A percentile compares a stretch with the other conserved stretches of the same genome.
These are phyloP conservation scores for Ascoidea rubescens DNA, from an alignment of 805 yeast genomes.

Conservation along the genomic window DNA sequence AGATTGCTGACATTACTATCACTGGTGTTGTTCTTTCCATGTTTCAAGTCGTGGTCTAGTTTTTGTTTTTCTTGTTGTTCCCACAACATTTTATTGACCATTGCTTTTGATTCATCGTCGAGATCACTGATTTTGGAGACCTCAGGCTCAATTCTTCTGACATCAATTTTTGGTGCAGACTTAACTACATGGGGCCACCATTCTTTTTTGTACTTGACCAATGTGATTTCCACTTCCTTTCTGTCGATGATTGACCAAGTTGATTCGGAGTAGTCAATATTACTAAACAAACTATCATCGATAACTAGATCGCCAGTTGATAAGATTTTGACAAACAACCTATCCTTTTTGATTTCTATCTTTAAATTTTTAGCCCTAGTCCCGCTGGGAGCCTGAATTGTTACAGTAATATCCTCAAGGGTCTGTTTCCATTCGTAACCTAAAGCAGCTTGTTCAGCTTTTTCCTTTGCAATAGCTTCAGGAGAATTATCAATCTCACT, in stretches of 20 bases:
- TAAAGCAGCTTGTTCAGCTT: constrained; percentile 9
- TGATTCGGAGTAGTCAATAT: constrained; percentile 18
- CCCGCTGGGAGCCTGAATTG: constrained; percentile 17
- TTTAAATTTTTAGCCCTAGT: constrained; percentile 21
- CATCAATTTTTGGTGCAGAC: constrained; percentile 27
- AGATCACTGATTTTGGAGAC: constrained; percentile 23
- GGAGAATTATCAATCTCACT: constrained; percentile 3
- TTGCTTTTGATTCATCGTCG: constrained; percentile 26
- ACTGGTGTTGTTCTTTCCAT: constrained; percentile 3
- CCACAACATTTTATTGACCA: constrained; percentile 34
- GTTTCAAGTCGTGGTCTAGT: constrained; percentile 23
- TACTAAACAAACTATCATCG: constrained; percentile 22
- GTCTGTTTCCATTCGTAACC: constrained; percentile 27
- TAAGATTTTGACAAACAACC: constrained; percentile 12
- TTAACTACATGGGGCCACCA: constrained; percentile 35
- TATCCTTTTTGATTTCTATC: constrained; percentile 14
- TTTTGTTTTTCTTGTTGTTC: constrained; percentile 27
- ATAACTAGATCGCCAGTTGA: constrained; percentile 8
- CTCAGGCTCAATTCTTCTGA: constrained; percentile 26
- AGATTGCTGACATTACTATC: no score
- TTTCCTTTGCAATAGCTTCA: constrained; percentile 5
- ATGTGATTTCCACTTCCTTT: constrained; percentile 19
- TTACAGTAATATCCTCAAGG: constrained; percentile 25
- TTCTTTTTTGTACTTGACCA: constrained; percentile 23
- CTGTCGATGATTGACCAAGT: constrained; percentile 29